Base-by-base conservation (phyloP, 257 asterid species). In the Solanum pinnatisectum region DNA sequence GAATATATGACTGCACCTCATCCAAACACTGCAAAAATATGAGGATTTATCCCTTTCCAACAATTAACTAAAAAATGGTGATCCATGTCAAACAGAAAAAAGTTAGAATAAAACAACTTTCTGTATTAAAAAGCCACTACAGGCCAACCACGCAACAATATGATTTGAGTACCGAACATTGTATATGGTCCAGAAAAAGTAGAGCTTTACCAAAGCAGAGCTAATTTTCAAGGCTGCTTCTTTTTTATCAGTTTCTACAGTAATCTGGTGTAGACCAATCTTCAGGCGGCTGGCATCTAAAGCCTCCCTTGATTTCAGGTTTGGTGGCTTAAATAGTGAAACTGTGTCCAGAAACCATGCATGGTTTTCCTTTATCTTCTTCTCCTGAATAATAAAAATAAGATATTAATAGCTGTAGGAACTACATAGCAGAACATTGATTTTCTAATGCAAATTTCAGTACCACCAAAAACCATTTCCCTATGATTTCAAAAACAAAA, bases 1-100 rank as follows among this genome's bases (percentile, higher is more conserved):
- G 91, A 83, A 97, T 92, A 90, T 94, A 97, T 18, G 99, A 93
- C 84, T 97, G 99, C 90, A 97, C 98, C 93, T 97, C 99, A 91
- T 97, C 98, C 89, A 97, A 91, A 86, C 93, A 90, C 99, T 97
- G 94, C 87, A 83, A 91, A 86, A 35, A 89, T 23, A 42, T 30
- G 86, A 82, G 87, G 56, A 88, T 39, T 39, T n/a, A 68, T 77
- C 81, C 77, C 32, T 3, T 87, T 33, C 63, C 77, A 89, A 83
- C 65, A 27, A 59, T 36, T 60, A 89, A 18, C 40, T 49, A 40
- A 68, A 85, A n/a, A n/a, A 32, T 32, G 68, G 86, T 82, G 44
- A 30, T 82, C 22, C 86, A 20, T 82, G 70, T 82, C 86, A 49
- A 49, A 49, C 32, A 27, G 42, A 82, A 74, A 72, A 20, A 40